Evolutionary conservation across 2,329 filamentous ascomycete genomes (phyloP), one percentile per base, ranked within the genome.

Genomic region (Didymellaceae sp.): DNA sequence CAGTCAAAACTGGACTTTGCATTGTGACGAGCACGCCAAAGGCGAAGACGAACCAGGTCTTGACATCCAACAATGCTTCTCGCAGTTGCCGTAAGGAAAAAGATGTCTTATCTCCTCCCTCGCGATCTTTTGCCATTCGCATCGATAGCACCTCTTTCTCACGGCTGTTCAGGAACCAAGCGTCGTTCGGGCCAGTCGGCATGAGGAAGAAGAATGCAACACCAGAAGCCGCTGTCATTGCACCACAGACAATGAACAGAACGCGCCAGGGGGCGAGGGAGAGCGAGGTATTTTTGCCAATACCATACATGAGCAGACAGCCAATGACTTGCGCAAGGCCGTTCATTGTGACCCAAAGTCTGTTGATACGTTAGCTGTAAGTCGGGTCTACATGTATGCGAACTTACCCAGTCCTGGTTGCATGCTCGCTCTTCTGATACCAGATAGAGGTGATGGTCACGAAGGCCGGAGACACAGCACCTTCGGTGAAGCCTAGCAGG

Each of bases 201-300:
- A 82, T 79, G 38, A 75, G 50, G 18, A 78, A 54, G 47, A 74
- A 77, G 62, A 82, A 82, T 0, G 72, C 46, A 0, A 78, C 61
- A 1, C 80, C 80, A 6, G 71, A 67, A 1, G 66, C 63, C 2
- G 70, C 57, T 0, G 80, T 82, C 6, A 80, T 51, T 0, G 73
- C 75, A n/a, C 80, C 80, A 47, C 76, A 80, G 10, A 82, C 69
- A 22, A 82, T 63, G 58, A 82, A 82, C 28, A 82, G 61, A 0
- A 72, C 63, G 25, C 78, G 67, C 80, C 80, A 82, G 0, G 77
- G 73, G 0, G 69, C 70, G 4, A 82, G 62, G 0, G 67, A 43
- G 2, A 76, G 58, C 2, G 61, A 58, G 0, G 53, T 59, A 45
- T 77, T 74, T 26, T 48, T 42, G 30, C 77, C 79, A 42, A 82